Base-by-base conservation (phyloP, 495 filamentous ascomycete species). In the Penicillium coffeae region DNA sequence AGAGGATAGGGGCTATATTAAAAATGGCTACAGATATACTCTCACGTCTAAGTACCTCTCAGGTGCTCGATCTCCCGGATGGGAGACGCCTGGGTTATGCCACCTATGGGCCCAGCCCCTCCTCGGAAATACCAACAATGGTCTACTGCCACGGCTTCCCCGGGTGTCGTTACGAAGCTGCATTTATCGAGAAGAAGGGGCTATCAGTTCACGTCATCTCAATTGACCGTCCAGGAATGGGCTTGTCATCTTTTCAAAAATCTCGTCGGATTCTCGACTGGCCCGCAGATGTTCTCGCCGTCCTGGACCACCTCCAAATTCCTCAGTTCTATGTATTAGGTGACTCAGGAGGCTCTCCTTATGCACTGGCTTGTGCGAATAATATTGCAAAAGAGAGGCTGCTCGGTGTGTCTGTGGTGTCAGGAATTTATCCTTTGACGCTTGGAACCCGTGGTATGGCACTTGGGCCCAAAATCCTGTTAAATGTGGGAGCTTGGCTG, bases 141-240 rank as follows among this genome's bases (percentile, higher is more conserved):
- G 35, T 53, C 39, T 53, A 53, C 38, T 53, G 38, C 16, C 50
- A 53, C n/a, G 45, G 50, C 21, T 53, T 38, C 27, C 50, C 50
- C 1, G 45, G 50, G 7, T 53, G 30, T 16, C 20, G 33, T n/a
- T 20, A 13, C 18, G 50, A 53, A 48, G 50, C 50, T 12, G 38
- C 19, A 20, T 35, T 35, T 12, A 38, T 46, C 18, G 22, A 21
- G 18, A 15, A 19, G 3, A 20, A 36, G 20, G n/a, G 27, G 2
- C 42, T 52, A 9, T 9, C 40, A 2, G 14, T 21, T 18, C 43
- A 43, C 14, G 21, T 37, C 8, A 38, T 53, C 21, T 38, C 38
- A 5, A 19, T 47, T 21, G 50, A 53, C 45, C 30, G 50, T 21
- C 50, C 50, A 0, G 50, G 50, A 9, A 43, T 47, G 45, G 44